phyloP scores from a whole-genome alignment of 148 eudicot genomes.

The Cornus kousa region DNA sequence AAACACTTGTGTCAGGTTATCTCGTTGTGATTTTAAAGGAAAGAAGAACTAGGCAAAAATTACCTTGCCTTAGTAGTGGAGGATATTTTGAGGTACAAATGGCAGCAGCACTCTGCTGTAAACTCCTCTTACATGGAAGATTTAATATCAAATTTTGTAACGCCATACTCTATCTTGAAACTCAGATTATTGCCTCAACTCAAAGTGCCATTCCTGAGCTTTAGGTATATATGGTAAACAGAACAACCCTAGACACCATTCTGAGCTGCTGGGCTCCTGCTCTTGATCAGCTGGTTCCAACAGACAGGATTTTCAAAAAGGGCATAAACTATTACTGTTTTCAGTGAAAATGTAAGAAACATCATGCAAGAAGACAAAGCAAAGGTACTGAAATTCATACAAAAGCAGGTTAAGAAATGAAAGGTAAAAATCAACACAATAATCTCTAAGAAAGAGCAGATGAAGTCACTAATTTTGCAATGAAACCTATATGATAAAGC shows the following conservation, averaged over 20 bases:
- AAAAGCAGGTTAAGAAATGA: not conserved
- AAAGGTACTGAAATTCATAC: not conserved
- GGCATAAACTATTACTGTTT: not conserved
- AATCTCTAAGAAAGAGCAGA: not conserved
- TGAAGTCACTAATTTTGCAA: not conserved
- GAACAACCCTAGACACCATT: constrained; percentile 21
- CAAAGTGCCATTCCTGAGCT: constrained; percentile 9
- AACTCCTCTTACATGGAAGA: constrained; percentile 15
- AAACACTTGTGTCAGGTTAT: not conserved
- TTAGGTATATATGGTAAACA: constrained; percentile 10
- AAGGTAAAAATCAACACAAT: not conserved
- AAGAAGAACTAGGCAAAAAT: not conserved
- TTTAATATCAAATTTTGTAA: constrained; percentile 3
- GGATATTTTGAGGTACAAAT: constrained; percentile 14
- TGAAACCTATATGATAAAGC: not conserved
- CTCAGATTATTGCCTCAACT: constrained; percentile 9
- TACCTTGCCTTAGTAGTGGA: constrained; percentile 25
- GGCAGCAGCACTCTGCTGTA: constrained; percentile 17
- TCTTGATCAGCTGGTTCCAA: constrained; percentile 58
- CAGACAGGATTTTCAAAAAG: constrained; percentile 6
- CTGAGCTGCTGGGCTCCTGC: constrained; percentile 44
- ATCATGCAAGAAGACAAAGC: not conserved
- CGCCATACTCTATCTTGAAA: constrained; percentile 12
- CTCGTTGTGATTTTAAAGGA: not conserved
- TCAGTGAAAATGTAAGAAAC: not conserved